A percentile compares a stretch with the other conserved stretches of the same genome.
Evolutionary conservation across 306 rosid species (phyloP).

Genomic region (Dryas octopetala): DNA sequence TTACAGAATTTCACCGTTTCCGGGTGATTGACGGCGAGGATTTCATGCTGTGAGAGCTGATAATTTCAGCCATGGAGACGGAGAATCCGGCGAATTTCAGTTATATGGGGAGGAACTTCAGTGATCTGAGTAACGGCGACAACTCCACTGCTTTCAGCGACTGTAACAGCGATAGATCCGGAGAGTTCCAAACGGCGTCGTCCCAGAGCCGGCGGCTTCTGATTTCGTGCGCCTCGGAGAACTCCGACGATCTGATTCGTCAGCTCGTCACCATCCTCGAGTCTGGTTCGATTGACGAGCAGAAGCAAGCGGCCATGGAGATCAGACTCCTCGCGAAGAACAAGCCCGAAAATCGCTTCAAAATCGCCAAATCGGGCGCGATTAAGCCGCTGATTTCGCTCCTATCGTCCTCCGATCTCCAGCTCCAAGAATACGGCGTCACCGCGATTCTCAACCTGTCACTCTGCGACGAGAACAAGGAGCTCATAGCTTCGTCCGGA

Average conservation of each 20-base stretch:
- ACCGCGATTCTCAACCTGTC: constrained; percentile 91
- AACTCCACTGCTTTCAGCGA: constrained; percentile 85
- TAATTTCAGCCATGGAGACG: constrained; percentile 44
- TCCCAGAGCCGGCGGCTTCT: constrained; percentile 59
- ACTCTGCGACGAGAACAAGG: constrained; percentile 88
- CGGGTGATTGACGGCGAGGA: neutral
- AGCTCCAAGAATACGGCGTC: constrained; percentile 94
- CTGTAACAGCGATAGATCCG: constrained; percentile 93
- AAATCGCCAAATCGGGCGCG: constrained; percentile 75
- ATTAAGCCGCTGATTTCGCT: constrained; percentile 74
- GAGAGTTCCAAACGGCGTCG: constrained; percentile 70
- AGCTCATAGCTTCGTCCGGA: constrained; percentile 66
- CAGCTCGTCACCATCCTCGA: constrained; percentile 70
- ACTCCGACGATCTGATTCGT: constrained; percentile 73
- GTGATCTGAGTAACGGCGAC: constrained; percentile 52
- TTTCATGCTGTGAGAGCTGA: constrained; percentile 19
- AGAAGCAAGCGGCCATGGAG: constrained; percentile 94
- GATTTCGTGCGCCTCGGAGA: constrained; percentile 67
- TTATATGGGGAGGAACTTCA: constrained; percentile 56
- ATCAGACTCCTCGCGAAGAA: constrained; percentile 88
- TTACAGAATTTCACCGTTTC: neutral
- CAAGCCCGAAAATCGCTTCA: constrained; percentile 75
- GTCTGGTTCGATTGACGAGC: constrained; percentile 71
- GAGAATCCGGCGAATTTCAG: constrained; percentile 39
- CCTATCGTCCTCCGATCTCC: constrained; percentile 63